Conservation (phyloP, 345 rosid genomes). For the Arabidopsis arenosa region DNA sequence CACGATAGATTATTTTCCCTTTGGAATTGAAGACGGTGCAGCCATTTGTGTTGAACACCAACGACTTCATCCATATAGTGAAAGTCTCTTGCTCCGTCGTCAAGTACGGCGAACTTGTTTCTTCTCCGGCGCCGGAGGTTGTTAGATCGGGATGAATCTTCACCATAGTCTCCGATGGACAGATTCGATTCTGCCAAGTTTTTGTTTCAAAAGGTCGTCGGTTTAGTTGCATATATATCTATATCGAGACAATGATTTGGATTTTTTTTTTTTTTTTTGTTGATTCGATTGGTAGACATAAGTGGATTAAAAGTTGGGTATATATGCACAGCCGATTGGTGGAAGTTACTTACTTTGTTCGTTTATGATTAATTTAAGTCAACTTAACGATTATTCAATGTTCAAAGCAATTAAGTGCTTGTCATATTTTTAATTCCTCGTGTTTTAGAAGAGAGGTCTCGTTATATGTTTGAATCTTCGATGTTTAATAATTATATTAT, state of each 20-base stretch:
- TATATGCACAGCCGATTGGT: slow-evolving; percentile 28
- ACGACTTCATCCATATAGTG: slow-evolving; percentile 79
- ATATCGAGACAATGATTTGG: neutral
- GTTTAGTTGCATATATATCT: slow-evolving; percentile 33
- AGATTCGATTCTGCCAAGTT: slow-evolving; percentile 41
- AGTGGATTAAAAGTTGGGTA: slow-evolving; percentile 15
- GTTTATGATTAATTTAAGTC: slow-evolving; percentile 35
- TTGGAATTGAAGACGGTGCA: slow-evolving; percentile 64
- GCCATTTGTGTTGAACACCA: slow-evolving; percentile 58
- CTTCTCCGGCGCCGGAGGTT: slow-evolving; percentile 16
- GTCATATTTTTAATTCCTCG: slow-evolving; percentile 33
- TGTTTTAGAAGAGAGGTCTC: slow-evolving; percentile 17
- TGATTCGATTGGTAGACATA: slow-evolving; percentile 29
- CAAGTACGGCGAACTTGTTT: slow-evolving; percentile 42
- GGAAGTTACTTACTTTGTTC: slow-evolving; percentile 38
- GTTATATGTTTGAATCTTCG: slow-evolving; percentile 28
- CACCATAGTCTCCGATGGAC: slow-evolving; percentile 42
- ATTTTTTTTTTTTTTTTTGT: slow-evolving; percentile 17
- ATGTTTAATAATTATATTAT: neutral
- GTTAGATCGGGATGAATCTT: slow-evolving; percentile 35
- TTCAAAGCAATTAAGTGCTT: slow-evolving; percentile 26
- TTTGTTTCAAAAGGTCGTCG: slow-evolving; percentile 45
- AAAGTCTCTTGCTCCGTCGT: slow-evolving; percentile 57
- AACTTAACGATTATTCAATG: slow-evolving; percentile 26
- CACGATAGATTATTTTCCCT: slow-evolving; percentile 64